A percentile compares a stretch with the other conserved stretches of the same genome.
phyloP scores from a whole-genome alignment of 1,284 basidiomycete genomes.

The Tilletia indica region DNA sequence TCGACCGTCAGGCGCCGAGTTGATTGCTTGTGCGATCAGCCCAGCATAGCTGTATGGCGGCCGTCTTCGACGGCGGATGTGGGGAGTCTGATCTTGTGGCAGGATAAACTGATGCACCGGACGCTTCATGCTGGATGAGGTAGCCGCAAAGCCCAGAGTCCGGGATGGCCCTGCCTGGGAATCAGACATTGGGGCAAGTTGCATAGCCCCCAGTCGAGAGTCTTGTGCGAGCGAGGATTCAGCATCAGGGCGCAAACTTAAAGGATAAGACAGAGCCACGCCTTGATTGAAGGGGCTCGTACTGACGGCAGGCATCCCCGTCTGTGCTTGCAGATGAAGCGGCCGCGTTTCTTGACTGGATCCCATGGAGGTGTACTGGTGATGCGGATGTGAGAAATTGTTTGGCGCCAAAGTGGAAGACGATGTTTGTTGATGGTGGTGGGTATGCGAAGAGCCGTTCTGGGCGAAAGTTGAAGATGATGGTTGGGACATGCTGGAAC shows the following conservation, averaged over 20 bases:
- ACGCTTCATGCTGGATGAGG: background rate
- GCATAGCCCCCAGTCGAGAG: background rate
- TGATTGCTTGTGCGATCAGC: conserved; percentile 49
- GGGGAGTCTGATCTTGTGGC: conserved; percentile 36
- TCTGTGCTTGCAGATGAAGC: background rate
- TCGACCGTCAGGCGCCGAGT: conserved; percentile 38
- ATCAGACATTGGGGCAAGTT: background rate
- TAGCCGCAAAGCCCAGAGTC: background rate
- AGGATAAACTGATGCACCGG: background rate
- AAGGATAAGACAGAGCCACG: too few relatives aligned
- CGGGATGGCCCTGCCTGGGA: background rate
- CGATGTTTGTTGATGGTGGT: too few relatives aligned
- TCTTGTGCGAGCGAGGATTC: too few relatives aligned
- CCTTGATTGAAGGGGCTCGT: background rate
- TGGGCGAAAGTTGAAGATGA: too few relatives aligned
- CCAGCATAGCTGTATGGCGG: conserved; percentile 48
- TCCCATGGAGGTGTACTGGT: background rate
- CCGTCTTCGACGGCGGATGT: conserved; percentile 38
- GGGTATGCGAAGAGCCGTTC: too few relatives aligned
- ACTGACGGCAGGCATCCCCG: conserved; percentile 3
- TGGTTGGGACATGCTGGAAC: too few relatives aligned
- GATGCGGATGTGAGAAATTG: too few relatives aligned
- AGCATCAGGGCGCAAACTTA: too few relatives aligned
- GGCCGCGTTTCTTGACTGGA: background rate
- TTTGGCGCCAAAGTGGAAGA: too few relatives aligned